Base-by-base conservation (phyloP, 192 early-diverging fungal genomes). In the Backusella mclennaniae region DNA sequence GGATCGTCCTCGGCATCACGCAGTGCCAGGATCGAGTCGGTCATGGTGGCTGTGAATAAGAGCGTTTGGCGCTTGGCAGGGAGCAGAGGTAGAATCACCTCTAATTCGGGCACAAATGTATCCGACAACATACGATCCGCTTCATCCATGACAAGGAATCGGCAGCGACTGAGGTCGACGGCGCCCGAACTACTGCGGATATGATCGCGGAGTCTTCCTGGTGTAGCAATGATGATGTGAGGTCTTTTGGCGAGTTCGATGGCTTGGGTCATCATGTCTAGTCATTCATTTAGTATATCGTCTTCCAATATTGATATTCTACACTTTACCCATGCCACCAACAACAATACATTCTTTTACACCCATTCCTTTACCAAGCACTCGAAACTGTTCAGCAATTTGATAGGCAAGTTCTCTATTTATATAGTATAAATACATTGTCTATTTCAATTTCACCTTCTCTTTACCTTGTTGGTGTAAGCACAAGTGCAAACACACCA, bases 11-110 rank as follows among this genome's bases (percentile, higher is more conserved):
- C 46, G 0, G 84, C 73, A 35, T 91, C 83, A 23, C 80, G 82
- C 4, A 98, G 82, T 17, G 87, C 89, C 72, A 97, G 81, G 46
- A 99, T 98, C 41, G 89, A 92, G 12, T 92, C 87, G 4, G 97
- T 96, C 93, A 98, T 95, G 14, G 98, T 99, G 26, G 98, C 98
- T 11, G 96, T 96, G 80, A 98, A 99, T 71, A 99, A 77, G 26
- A 99, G 83, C 0, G 97, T 98, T 76, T 99, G 97, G 0, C 98
- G 89, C 67, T 93, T 89, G 66, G 88, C 84, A 3, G 98, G 97
- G 12, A 99, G 72, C 3, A 80, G 78, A 29, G 88, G 85, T 67
- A 99, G 86, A 73, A 99, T 96, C 0, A 87, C 83, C 9, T 83
- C 91, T 49, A 99, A 86, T 67, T 98, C 95, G 12, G 90, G 80